Base-by-base conservation (phyloP, 2,329 filamentous ascomycete genomes). In the Penicillium sp. region DNA sequence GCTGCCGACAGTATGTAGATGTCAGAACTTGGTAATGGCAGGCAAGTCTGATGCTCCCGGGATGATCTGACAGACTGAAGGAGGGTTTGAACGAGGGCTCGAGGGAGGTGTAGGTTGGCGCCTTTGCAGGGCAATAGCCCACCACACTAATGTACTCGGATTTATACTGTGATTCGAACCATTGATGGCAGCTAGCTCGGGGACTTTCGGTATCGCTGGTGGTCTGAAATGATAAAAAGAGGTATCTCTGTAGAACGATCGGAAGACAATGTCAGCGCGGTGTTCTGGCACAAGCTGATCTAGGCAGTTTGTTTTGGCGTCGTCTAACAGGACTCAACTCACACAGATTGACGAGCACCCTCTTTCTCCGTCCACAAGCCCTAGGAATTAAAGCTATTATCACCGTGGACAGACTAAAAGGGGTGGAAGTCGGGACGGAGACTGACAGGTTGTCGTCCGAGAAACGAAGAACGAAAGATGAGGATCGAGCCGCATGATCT, bases 381-480 rank as follows among this genome's bases (percentile, higher is more conserved):
- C 30, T 45, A 22, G 13, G 42, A 42, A 62, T 57, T 65, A 52
- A 52, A 54, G 46, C 49, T 38, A 61, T 57, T 65, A 49, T 48
- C 55, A 45, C 56, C 53, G 67, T 63, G 60, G 58, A 54, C 22
- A 58, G 56, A 65, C 43, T 60, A 61, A 53, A 55, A 60, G 56
- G 65, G 64, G 65, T 45, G 42, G 59, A 63, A 66, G 55, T 60
- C 61, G 60, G 65, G 57, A 65, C 59, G 59, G 67, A 65, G 63
- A 68, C 62, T 64, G 64, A 62, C 52, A 67, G 67, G 67, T 70
- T 68, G 73, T 74, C 70, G 74, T 75, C 73, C 65, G 66, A 75
- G 71, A 67, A 77, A 75, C 72, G 53, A 55, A 55, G 53, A 46
- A 48, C 28, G 43, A 46, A 69, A 63, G 68, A 69, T 61, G 61